Evolutionary conservation across 495 filamentous ascomycete species (phyloP), one percentile per base, ranked within the genome.

Genomic region (Oidiodendron maius): DNA sequence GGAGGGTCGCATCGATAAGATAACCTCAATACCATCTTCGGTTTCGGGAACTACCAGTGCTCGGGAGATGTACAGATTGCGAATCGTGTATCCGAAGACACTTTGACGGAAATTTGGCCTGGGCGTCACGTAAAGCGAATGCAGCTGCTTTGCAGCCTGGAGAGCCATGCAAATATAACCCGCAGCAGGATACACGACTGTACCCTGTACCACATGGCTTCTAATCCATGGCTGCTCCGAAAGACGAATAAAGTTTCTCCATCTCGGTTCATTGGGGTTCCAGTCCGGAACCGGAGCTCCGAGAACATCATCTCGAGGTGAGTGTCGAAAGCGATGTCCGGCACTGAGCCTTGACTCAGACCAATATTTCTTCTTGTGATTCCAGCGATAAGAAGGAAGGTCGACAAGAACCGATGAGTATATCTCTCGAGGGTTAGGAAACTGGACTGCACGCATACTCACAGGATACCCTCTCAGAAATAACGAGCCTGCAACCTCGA

Each of bases 131-230:
- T 28, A 28, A 17, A 43, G 22, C 0, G 53, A 32, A 0, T 69
- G 68, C 24, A 69, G 48, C 36, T 75, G 74, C 0, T 60, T 47
- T 6, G 57, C 57, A 0, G 74, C 75, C 46, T 80, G 71, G 5
- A 65, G 65, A 3, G 56, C 66, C 63, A 77, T 71, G 8, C 63
- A 55, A 0, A 75, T 54, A 44, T 75, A 77, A 1, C 64, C 72
- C 4, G 74, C 64, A 16, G 52, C 60, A 0, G 77, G 75, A 32
- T 75, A 75, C 1, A 79, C 48, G 9, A 71, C 62, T 24, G 70
- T 60, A 1, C 55, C 55, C 1, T 46, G 52, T 46, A 64, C 58
- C 30, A 47, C 66, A 48, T 81, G 76, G 38, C 74, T 71, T 3
- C 51, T 41, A 6, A 76, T 47, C 76, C 76, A 79, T 0, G 72